Evolutionary conservation across 2,329 filamentous ascomycete species (phyloP), one percentile per base, ranked within the genome.

Genomic region (Immersiporthe knoxdaviesiana): DNA sequence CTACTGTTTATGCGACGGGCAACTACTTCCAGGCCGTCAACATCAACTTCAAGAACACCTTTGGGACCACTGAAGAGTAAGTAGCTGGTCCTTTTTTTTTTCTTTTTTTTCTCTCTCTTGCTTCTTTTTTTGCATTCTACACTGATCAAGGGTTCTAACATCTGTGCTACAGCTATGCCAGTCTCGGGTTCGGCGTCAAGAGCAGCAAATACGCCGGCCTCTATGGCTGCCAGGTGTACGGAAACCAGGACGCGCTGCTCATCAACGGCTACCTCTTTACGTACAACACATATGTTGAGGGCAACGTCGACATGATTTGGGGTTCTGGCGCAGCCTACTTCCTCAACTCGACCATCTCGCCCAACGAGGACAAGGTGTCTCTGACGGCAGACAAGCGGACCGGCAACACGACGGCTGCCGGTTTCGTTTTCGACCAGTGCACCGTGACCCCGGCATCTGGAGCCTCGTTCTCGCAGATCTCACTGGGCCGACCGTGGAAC

Each of bases 261-360:
- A 76, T 81, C 56, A 79, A 76, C 11, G 78, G 79, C 3, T 76
- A 75, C 58, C 66, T 81, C n/a, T 82, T 81, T 71, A 76, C 77
- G 2, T 80, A 78, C 72, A 79, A 80, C 71, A 78, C 76, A 10
- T 79, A 80, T 68, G 76, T 81, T 44, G 77, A 79, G 67, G 80
- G 79, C 5, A 80, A 79, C 35, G 76, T 81, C 44, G 80, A 84
- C 50, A 82, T 83, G 77, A 83, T 78, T 10, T 78, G 79, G 73
- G 82, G 82, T 12, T 75, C 77, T 35, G 82, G 81, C 2, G 76
- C 81, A 0, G 82, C 76, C 8, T 84, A 84, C 71, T 83, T 84
- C 76, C 74, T 78, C 59, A 76, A 77, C 65, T 76, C 74, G 27
- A 77, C 74, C 39, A 77, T 78, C 50, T 68, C 76, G 2, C 75